Evolutionary conservation across 495 filamentous ascomycete genomes (phyloP).

Genomic region (Daldinia childiae): DNA sequence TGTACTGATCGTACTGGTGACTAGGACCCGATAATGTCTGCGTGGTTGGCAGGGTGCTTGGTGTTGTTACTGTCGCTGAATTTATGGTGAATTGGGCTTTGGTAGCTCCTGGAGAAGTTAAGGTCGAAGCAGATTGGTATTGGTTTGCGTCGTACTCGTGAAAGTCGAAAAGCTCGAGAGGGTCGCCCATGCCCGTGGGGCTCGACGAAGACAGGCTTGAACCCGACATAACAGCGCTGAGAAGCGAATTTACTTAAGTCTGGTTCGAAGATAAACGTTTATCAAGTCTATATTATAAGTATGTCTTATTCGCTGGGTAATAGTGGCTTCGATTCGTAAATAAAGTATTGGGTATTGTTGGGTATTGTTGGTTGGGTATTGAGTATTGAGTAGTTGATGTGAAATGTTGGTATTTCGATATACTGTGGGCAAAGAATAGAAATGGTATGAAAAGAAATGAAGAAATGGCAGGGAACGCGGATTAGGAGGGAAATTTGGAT

Average conservation of each 20-base stretch:
- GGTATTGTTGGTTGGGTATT: too few relatives aligned
- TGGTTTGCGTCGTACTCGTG: slow-evolving; percentile 55
- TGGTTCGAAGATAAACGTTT: background rate
- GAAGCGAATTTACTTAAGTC: background rate
- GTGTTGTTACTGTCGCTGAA: slow-evolving; percentile 50
- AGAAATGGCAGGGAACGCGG: slow-evolving; percentile 24
- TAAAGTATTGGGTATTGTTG: too few relatives aligned
- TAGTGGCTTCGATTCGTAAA: background rate
- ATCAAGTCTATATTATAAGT: background rate
- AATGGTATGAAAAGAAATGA: too few relatives aligned
- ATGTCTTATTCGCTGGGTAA: too few relatives aligned
- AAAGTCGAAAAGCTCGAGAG: slow-evolving; percentile 55
- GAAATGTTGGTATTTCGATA: too few relatives aligned
- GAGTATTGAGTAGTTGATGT: too few relatives aligned
- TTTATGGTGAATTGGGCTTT: slow-evolving; percentile 53
- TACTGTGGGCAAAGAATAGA: too few relatives aligned
- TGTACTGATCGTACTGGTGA: slow-evolving; percentile 90
- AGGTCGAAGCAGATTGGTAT: slow-evolving; percentile 60
- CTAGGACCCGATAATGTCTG: slow-evolving; percentile 79
- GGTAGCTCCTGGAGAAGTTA: slow-evolving; percentile 54
- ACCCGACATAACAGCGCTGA: slow-evolving; percentile 22
- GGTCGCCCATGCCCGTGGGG: slow-evolving; percentile 33
- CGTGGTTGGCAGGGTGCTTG: slow-evolving; percentile 51
- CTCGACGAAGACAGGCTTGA: slow-evolving; percentile 50
- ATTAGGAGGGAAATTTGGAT: slow-evolving; percentile 48